phyloP scores from a whole-genome alignment of 2,329 filamentous ascomycete genomes.

The Arthrobotrys sinensis region DNA sequence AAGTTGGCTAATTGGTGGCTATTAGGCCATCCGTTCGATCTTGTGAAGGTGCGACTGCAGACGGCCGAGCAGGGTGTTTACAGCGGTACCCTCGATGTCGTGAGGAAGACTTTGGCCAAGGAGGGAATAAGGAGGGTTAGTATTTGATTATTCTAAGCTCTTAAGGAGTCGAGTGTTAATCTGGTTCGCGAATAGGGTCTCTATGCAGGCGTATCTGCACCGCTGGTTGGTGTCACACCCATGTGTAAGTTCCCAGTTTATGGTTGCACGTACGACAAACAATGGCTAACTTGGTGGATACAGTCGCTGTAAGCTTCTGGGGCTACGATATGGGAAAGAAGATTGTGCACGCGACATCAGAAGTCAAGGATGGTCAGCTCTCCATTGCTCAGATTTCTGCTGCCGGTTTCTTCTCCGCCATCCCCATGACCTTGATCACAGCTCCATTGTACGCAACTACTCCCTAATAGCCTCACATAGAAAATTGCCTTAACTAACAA shows the following conservation, averaged over 20 bases:
- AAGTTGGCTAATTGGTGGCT: constrained; percentile 57
- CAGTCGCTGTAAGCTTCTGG: constrained; percentile 81
- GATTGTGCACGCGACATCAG: constrained; percentile 80
- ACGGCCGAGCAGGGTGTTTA: constrained; percentile 96
- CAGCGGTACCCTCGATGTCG: constrained; percentile 89
- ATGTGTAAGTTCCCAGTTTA: constrained; percentile 82
- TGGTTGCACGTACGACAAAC: neutral
- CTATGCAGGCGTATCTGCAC: constrained; percentile 97
- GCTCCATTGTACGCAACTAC: constrained; percentile 78
- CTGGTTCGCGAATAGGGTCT: constrained; percentile 74
- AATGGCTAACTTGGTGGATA: constrained; percentile 15
- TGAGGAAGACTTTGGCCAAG: constrained; percentile 86
- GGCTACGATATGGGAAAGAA: constrained; percentile 96
- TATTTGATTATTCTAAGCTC: constrained; percentile 23
- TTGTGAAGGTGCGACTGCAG: constrained; percentile 97
- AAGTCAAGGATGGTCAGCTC: constrained; percentile 77
- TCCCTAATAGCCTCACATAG: neutral
- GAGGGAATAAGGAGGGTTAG: constrained; percentile 80
- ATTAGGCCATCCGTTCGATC: constrained; percentile 87
- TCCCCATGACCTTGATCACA: constrained; percentile 98
- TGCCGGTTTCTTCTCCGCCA: constrained; percentile 96
- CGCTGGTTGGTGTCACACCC: constrained; percentile 93
- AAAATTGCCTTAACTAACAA: neutral
- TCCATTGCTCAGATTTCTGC: constrained; percentile 89
- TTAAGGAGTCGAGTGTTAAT: neutral